Base-by-base conservation (phyloP, 139 green algal species). In the Mesostigma viride region DNA sequence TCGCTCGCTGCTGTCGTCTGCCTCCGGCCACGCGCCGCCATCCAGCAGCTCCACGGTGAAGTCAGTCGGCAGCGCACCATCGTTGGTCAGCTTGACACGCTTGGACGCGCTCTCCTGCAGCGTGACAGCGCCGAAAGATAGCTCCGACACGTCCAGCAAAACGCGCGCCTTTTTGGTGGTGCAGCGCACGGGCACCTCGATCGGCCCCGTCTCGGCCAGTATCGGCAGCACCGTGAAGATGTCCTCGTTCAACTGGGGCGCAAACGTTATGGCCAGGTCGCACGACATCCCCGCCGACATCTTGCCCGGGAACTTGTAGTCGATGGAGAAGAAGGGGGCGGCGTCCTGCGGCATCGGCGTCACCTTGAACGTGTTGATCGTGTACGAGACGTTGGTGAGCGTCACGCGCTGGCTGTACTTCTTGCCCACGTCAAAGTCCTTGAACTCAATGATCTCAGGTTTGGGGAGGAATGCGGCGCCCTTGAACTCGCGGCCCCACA, bases 381-480 rank as follows among this genome's bases (percentile, higher is more conserved):
- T 45, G 61, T 40, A 70, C 4, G 45, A 67, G 32, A 70, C 69
- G 62, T 76, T 76, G n/a, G 69, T 76, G 27, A 76, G 46, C 69
- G 35, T 44, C 2, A 76, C 47, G 30, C 58, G 30, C 47, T 65
- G 8, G 20, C 5, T 53, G 47, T 76, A 70, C 47, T 14, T 60
- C 34, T 60, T 20, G 32, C 60, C 69, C 26, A 69, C 44, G 2
- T 70, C 69, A 31, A 76, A 76, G 48, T 76, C 69, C 6, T 22
- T 28, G 48, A 70, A 76, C 2, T 58, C 11, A 24, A 76, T 47
- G 28, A 60, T 30, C 2, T 31, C 14, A 6, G 69, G 69, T 2
- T 22, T 68, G 24, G 60, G 2, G 5, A 66, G 4, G 53, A 76
- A 76, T 24, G 69, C 47, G 32, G 35, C 62, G 27, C 62, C 69